Percentiles rank a stretch among this genome's conserved stretches.
Conservation (phyloP, 306 rosid species). For the Corylus americana region DNA sequence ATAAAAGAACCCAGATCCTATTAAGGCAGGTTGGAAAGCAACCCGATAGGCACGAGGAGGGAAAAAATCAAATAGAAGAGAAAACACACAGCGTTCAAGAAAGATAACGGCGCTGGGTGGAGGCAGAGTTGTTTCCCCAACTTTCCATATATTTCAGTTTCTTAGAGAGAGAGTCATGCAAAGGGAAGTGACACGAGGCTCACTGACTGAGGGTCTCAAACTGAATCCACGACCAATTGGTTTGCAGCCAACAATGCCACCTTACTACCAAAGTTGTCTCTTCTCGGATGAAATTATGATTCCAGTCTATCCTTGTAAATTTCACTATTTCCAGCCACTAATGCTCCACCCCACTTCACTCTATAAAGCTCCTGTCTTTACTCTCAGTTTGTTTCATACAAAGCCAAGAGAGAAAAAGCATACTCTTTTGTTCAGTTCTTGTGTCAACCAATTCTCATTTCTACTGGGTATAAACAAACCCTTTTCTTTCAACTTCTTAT, state of each 20-base stretch:
- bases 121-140: not conserved
- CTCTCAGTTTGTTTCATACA: not conserved
- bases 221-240: not conserved
- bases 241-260: conserved; percentile 7
- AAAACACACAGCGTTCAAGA: not conserved
- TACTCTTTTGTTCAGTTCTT: not conserved
- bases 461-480: conserved; percentile 4
- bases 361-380: not conserved
- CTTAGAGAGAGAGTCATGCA: conserved; percentile 8
- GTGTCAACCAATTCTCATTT: not conserved
- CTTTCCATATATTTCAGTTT: conserved; percentile 3
- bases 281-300: not conserved
- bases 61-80: not conserved
- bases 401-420: not conserved
- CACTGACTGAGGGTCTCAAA: not conserved
- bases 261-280: conserved; percentile 16
- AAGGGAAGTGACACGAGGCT: conserved; percentile 20
- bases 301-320: not conserved
- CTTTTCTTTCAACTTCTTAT: not conserved
- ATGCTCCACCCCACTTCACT: not conserved
- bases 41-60: not conserved
- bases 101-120: not conserved
- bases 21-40: not conserved
- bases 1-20: too few species aligned
- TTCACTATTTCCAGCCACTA: not conserved